Conservation (phyloP, 345 rosid species). For the Leavenworthia alabamica region DNA sequence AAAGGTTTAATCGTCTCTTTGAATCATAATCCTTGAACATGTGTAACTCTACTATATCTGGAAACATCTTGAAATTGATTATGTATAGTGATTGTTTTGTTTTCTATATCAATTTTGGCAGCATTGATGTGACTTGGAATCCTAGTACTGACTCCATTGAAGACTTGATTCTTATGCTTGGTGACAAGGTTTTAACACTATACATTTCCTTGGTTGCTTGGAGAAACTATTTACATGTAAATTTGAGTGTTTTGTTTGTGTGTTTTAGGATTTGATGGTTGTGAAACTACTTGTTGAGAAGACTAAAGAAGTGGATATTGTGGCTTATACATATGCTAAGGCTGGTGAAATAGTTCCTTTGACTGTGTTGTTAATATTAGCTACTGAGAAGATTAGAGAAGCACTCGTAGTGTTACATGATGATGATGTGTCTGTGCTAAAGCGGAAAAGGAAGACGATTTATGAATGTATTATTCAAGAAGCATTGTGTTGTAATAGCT, state of each 20-base stretch:
- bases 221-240: not conserved
- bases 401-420: slow-evolving; percentile 33
- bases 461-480: slow-evolving; percentile 54
- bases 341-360: slow-evolving; percentile 49
- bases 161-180: slow-evolving; percentile 48
- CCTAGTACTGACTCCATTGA: slow-evolving; percentile 44
- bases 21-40: not conserved
- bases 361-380: slow-evolving; percentile 50
- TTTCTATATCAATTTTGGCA: slow-evolving; percentile 20
- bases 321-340: slow-evolving; percentile 47
- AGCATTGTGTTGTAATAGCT: slow-evolving; percentile 38
- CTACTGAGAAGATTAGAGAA: slow-evolving; percentile 45
- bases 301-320: slow-evolving; percentile 45
- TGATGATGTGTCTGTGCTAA: slow-evolving; percentile 30
- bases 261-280: slow-evolving; percentile 1
- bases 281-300: slow-evolving; percentile 53
- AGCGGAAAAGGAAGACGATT: slow-evolving; percentile 45
- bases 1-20: slow-evolving; percentile 6
- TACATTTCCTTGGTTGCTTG: not conserved
- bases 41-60: slow-evolving; percentile 19
- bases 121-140: slow-evolving; percentile 58
- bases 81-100: not conserved
- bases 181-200: slow-evolving; percentile 46
- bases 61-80: slow-evolving; percentile 18
- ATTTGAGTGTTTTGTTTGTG: not conserved